phyloP scores from a whole-genome alignment of 2,329 filamentous ascomycete genomes.

The Hypoxylon sp. region DNA sequence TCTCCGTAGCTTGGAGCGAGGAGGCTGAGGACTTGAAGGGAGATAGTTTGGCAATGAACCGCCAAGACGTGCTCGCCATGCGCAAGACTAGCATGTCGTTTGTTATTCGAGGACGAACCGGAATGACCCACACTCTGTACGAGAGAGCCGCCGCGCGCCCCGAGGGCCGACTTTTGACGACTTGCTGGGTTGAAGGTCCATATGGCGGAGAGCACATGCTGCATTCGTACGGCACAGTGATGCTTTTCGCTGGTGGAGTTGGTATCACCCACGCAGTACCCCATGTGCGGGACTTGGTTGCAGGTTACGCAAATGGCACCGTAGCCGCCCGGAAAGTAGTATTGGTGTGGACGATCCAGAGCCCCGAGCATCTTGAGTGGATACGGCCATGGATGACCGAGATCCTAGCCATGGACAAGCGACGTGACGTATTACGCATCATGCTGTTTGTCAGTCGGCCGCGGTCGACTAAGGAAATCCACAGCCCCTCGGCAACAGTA shows the following conservation, averaged over 20 bases:
- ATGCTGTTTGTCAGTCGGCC: conserved; percentile 81
- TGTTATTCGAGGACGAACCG: conserved; percentile 76
- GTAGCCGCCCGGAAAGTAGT: conserved; percentile 76
- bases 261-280: conserved; percentile 83
- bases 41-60: conserved; percentile 67
- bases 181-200: conserved; percentile 76
- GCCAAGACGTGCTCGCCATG: conserved; percentile 66
- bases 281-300: conserved; percentile 76
- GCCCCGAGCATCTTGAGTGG: conserved; percentile 83
- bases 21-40: conserved; percentile 61
- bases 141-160: conserved; percentile 69
- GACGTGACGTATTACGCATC: conserved; percentile 77
- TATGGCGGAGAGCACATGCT: conserved; percentile 78
- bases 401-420: conserved; percentile 77
- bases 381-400: conserved; percentile 85
- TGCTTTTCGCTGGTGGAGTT: conserved; percentile 82
- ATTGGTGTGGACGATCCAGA: conserved; percentile 82
- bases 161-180: conserved; percentile 68
- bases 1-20: conserved; percentile 81
- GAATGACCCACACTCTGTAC: conserved; percentile 76
- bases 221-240: conserved; percentile 78
- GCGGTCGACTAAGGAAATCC: conserved; percentile 80
- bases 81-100: conserved; percentile 74
- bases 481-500: conserved; percentile 78
- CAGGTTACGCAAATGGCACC: conserved; percentile 72